Evolutionary conservation across 139 green algal species (phyloP), one percentile per base, ranked within the genome.

Genomic region (Micractinium sp.): DNA sequence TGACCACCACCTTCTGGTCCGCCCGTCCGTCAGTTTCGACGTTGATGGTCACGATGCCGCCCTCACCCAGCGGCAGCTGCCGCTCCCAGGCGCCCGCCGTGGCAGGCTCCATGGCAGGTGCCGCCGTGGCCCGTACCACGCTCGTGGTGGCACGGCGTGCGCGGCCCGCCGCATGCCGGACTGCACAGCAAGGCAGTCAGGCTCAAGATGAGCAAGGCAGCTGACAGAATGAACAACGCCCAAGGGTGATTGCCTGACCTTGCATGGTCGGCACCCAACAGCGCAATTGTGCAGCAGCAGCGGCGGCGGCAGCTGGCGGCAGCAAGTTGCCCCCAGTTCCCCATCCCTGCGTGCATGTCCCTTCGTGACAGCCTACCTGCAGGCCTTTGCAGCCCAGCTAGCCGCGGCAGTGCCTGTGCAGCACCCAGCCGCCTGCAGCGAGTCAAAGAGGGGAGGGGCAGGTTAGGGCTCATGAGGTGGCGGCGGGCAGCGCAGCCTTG

Each of bases 1-100:
- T 47, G 25, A 97, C 47, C 22, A 66, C 53, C 23, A 96, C 60
- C 2, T n/a, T 27, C 89, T 96, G 93, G 56, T 85, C 86, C 47
- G 47, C 47, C 22, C 86, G 38, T 15, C 29, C 61, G 61, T 25
- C 69, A 63, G 63, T 27, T 2, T 41, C 63, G 0, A 89, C 74
- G 53, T 85, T 38, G 41, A 89, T 35, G 60, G 19, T 75, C 33
- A 89, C 85, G 22, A 12, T 61, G 73, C 31, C 63, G 82, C 56
- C 85, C 7, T 67, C 38, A 56, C 74, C 74, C 56, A 89, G 74
- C 23, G 74, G 74, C 74, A 89, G 56, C 74, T 63, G 56, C 5
- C 60, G 85, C 85, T 89, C 85, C 41, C 41, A 88, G 5, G 69
- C 71, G 36, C 39, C 38, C 20, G 31, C 33, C 12, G 31, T 35